These are phyloP conservation scores for Cystobasidiaceae sp. DNA, from an alignment of 1,284 basidiomycete species.

Conservation along the genomic window DNA sequence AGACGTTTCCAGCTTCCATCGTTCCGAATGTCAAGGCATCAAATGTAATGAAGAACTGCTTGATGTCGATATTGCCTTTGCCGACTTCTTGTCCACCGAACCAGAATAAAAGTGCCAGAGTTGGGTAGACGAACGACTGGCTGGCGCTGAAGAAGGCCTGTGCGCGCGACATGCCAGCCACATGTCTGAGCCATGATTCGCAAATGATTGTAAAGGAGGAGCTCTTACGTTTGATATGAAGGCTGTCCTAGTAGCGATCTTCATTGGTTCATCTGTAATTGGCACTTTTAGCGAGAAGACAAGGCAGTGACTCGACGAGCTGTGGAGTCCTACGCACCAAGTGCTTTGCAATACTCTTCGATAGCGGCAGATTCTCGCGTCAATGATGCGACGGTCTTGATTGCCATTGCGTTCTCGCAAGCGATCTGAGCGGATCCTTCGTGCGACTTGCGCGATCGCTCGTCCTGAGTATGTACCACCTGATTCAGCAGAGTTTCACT, in stretches of 20 bases:
- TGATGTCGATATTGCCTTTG: too few species aligned
- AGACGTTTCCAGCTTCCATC: too few species aligned
- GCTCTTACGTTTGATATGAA: background rate
- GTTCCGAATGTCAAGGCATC: too few species aligned
- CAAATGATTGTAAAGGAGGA: too few species aligned
- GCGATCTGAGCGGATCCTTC: conserved; percentile 82
- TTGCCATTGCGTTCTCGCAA: conserved; percentile 78
- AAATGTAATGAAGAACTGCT: too few species aligned
- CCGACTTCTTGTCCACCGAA: too few species aligned
- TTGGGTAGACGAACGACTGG: background rate
- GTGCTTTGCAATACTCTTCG: background rate
- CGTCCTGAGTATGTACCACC: conserved; percentile 5
- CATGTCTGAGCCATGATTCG: too few species aligned
- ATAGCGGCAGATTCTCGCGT: conserved; percentile 8
- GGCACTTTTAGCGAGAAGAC: background rate
- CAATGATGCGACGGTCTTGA: conserved; percentile 81
- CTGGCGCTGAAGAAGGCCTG: background rate
- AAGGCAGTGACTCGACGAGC: too few species aligned
- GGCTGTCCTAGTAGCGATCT: background rate
- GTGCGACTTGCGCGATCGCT: conserved; percentile 52
- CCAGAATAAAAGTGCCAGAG: conserved; percentile 19
- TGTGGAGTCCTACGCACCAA: background rate
- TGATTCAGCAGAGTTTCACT: too few species aligned
- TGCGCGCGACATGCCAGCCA: background rate
- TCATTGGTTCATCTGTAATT: background rate